Evolutionary conservation across 2,329 filamentous ascomycete species (phyloP).

Genomic region (Simplicillium sp.): DNA sequence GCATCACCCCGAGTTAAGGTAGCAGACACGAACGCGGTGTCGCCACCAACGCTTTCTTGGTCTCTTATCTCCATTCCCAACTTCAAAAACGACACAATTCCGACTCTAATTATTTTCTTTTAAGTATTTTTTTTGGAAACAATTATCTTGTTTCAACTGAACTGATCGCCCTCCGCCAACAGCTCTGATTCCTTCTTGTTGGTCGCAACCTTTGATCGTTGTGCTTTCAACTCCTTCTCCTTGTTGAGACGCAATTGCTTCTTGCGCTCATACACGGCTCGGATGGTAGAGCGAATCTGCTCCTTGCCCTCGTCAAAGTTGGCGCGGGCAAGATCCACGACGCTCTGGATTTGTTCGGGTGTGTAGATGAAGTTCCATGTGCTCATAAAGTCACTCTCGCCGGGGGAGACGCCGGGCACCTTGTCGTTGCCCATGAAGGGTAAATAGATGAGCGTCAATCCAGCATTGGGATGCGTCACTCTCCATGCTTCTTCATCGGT

Average conservation of each 20-base stretch:
- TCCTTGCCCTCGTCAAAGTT: slow-evolving; percentile 81
- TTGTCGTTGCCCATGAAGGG: slow-evolving; percentile 78
- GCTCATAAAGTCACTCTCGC: slow-evolving; percentile 73
- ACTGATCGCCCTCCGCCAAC: slow-evolving; percentile 57
- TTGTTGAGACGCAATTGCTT: slow-evolving; percentile 54
- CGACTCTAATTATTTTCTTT: no score
- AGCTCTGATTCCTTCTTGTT: slow-evolving; percentile 42
- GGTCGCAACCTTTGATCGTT: slow-evolving; percentile 35
- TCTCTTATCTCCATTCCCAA: not conserved
- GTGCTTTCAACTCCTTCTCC: slow-evolving; percentile 28
- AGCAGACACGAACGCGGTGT: no score
- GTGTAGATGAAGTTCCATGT: slow-evolving; percentile 99
- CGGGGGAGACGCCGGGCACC: slow-evolving; percentile 74
- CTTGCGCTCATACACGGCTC: slow-evolving; percentile 90
- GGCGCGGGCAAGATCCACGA: slow-evolving; percentile 70
- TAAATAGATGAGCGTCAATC: slow-evolving; percentile 83
- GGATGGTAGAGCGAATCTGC: slow-evolving; percentile 66
- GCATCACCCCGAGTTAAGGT: not conserved
- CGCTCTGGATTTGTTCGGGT: slow-evolving; percentile 77
- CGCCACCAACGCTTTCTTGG: no score
- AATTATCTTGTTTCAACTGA: slow-evolving; percentile 33
- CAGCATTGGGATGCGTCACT: slow-evolving; percentile 63
- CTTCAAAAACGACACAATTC: no score
- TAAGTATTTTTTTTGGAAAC: no score
- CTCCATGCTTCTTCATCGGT: slow-evolving; percentile 58